A percentile compares a stretch with the other conserved stretches of the same genome.
These are phyloP conservation scores for Xanthoparmelia taractica DNA, from an alignment of 495 filamentous ascomycete species.

Conservation along the genomic window DNA sequence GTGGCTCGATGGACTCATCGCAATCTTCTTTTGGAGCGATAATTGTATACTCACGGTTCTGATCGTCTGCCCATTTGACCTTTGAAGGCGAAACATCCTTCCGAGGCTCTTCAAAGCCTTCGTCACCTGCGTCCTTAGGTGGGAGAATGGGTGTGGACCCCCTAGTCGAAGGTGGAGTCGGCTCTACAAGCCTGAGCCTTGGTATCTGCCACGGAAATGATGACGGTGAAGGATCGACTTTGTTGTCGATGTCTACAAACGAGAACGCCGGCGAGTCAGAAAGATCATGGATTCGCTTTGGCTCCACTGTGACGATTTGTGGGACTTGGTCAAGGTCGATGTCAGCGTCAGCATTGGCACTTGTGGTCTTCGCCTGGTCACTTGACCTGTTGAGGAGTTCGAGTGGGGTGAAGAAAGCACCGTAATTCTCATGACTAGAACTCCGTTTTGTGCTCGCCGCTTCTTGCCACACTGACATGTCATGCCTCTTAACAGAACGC, in stretches of 20 bases:
- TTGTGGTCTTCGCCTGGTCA: slow-evolving; percentile 15
- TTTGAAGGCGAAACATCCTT: slow-evolving; percentile 38
- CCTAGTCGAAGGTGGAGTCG: slow-evolving; percentile 44
- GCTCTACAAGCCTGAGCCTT: slow-evolving; percentile 40
- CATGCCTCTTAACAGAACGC: slow-evolving; percentile 25
- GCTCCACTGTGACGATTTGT: slow-evolving; percentile 26
- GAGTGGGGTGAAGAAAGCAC: slow-evolving; percentile 26
- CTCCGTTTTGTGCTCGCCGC: slow-evolving; percentile 24
- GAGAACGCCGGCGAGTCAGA: slow-evolving; percentile 23
- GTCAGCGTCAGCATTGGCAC: slow-evolving; percentile 23
- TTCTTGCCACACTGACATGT: slow-evolving; percentile 25
- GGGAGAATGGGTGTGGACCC: slow-evolving; percentile 36
- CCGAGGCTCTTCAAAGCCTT: slow-evolving; percentile 22
- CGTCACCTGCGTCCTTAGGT: slow-evolving; percentile 22
- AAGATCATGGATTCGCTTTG: slow-evolving; percentile 15
- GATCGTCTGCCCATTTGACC: slow-evolving; percentile 54
- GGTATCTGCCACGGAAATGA: slow-evolving; percentile 45
- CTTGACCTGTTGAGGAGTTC: slow-evolving; percentile 24
- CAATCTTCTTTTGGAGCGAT: slow-evolving; percentile 42
- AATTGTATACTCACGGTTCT: slow-evolving; percentile 53
- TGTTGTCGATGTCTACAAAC: slow-evolving; percentile 23
- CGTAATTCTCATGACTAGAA: slow-evolving; percentile 26
- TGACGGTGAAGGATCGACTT: slow-evolving; percentile 23
- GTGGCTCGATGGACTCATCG: slow-evolving; percentile 22
- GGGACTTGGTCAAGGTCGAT: slow-evolving; percentile 19